phyloP scores from a whole-genome alignment of 2,329 filamentous ascomycete species.

The Geosmithia putterillii region DNA sequence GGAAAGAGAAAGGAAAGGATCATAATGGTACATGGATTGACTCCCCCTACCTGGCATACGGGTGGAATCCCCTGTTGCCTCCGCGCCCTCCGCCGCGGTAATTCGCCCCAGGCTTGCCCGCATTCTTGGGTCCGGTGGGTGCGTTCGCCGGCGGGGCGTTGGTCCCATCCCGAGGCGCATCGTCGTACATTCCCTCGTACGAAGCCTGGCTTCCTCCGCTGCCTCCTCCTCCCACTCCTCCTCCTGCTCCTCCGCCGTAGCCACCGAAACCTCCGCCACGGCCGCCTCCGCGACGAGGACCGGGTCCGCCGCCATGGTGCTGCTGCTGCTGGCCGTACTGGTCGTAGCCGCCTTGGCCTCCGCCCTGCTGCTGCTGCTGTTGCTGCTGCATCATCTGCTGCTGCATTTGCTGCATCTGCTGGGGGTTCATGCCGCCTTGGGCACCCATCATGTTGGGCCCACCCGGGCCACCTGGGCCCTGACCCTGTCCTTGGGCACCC shows the following conservation, averaged over 20 bases:
- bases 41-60: constrained; percentile 40
- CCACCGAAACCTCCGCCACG: constrained; percentile 14
- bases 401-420: neutral
- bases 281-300: constrained; percentile 16
- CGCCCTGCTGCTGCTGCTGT: constrained; percentile 3
- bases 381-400: constrained; percentile 1
- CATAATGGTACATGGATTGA: neutral
- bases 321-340: constrained; percentile 33
- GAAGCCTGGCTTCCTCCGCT: constrained; percentile 48
- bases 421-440: constrained; percentile 12
- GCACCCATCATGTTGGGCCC: constrained; percentile 7
- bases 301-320: constrained; percentile 35
- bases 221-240: constrained; percentile 18
- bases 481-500: constrained; percentile 10
- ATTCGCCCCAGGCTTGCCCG: constrained; percentile 80
- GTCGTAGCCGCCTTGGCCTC: constrained; percentile 5
- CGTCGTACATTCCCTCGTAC: constrained; percentile 98
- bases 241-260: constrained; percentile 11
- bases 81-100: constrained; percentile 83
- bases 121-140: constrained; percentile 92
- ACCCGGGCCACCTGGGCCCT: constrained; percentile 2
- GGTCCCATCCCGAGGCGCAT: constrained; percentile 66
- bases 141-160: constrained; percentile 46
- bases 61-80: constrained; percentile 64
- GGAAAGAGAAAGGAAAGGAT: neutral